Conservation (phyloP, 495 filamentous ascomycete genomes). For the Hypoxylon fuscum region DNA sequence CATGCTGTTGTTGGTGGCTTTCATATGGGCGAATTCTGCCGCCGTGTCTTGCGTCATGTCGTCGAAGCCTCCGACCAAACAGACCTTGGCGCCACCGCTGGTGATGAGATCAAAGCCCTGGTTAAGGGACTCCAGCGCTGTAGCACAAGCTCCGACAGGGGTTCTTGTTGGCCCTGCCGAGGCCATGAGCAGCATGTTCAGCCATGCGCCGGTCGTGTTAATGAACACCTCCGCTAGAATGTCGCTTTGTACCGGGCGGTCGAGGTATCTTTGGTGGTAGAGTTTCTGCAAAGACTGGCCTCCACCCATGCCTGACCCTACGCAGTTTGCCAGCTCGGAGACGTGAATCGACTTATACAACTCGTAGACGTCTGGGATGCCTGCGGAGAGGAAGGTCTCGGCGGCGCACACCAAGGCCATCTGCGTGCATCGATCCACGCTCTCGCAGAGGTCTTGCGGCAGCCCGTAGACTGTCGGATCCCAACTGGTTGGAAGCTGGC, state of each 20-base stretch:
- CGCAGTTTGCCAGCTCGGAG: constrained; percentile 95
- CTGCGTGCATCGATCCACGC: constrained; percentile 94
- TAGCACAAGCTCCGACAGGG: constrained; percentile 95
- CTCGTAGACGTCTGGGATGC: constrained; percentile 98
- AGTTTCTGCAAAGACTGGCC: constrained; percentile 88
- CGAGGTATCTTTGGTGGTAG: constrained; percentile 94
- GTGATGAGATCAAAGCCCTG: constrained; percentile 97
- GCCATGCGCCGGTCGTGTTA: constrained; percentile 98
- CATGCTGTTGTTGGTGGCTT: constrained; percentile 94
- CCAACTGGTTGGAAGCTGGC: constrained; percentile 96
- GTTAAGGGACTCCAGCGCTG: constrained; percentile 93
- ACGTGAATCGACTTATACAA: constrained; percentile 99
- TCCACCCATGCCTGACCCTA: constrained; percentile 96
- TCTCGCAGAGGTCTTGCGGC: constrained; percentile 92
- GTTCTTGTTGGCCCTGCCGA: constrained; percentile 98
- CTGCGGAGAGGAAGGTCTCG: constrained; percentile 86
- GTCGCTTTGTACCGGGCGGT: constrained; percentile 96
- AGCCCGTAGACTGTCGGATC: constrained; percentile 92
- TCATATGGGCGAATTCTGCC: constrained; percentile 99
- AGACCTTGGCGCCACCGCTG: constrained; percentile 94
- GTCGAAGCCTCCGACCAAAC: constrained; percentile 97
- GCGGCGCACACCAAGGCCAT: constrained; percentile 92
- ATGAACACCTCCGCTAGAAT: constrained; percentile 99
- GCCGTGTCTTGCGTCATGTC: constrained; percentile 98
- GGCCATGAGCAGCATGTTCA: constrained; percentile 96